Evolutionary conservation across 345 rosid genomes (phyloP), one percentile per base, ranked within the genome.

Genomic region (Durio zibethinus): DNA sequence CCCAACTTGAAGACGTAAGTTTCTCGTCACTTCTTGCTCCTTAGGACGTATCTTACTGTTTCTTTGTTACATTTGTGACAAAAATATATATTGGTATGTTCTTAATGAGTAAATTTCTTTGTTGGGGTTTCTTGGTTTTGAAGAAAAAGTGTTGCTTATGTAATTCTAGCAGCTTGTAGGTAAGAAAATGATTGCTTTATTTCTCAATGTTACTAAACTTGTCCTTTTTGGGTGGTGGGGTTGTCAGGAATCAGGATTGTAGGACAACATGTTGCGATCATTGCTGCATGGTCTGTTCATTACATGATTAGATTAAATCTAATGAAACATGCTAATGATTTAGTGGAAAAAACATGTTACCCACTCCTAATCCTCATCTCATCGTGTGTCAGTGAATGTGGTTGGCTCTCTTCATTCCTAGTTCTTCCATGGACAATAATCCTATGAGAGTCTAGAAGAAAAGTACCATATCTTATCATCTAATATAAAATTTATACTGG

Each of bases 1-100:
- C 93, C 97, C 66, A 88, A 90, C 78, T 83, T 91, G 80, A 91
- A 90, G 62, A 88, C 83, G 92, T 89, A 86, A 47, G 48, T 67
- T 75, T 50, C n/a, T 21, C 23, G 1, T 7, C 1, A 29, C 48
- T 70, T 14, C 14, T 61, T 61, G 29, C 73, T 21, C 36, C 35
- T 8, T 21, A 12, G 12, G 15, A 2, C 45, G 23, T 10, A 6
- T 12, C 10, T 38, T 47, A 57, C 6, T 2, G 29, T 57, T 8
- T 57, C 9, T 7, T 18, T 18, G 8, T 52, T 52, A 23, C 31
- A 56, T 56, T 50, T 8, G 12, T 54, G 11, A 52, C 21, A 18
- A 5, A 48, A 12, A 18, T 5, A 16, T 36, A 36, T 4, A 36
- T 36, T 36, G 38, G 38, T 36, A 36, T 36, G 38, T 36, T 36